phyloP scores from a whole-genome alignment of 139 green algal genomes.

The Eudorina sp. region DNA sequence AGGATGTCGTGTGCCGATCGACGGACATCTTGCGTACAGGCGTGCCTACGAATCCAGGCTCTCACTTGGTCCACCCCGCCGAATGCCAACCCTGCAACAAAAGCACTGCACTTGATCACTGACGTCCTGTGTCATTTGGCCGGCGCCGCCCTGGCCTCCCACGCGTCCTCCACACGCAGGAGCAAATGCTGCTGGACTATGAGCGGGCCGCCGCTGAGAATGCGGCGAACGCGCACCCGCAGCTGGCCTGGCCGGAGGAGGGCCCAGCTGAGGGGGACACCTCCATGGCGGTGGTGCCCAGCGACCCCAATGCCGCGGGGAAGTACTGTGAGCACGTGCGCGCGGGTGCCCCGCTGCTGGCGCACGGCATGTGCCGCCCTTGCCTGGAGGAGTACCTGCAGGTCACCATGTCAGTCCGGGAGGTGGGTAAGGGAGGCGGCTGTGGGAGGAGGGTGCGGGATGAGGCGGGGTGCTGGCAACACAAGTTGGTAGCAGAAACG shows the following conservation, averaged over 20 bases:
- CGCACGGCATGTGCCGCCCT: conserved; percentile 54
- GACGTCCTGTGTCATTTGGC: too few relatives aligned
- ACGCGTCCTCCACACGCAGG: too few relatives aligned
- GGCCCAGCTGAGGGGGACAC: not conserved
- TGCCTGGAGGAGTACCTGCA: conserved; percentile 53
- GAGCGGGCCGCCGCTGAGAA: not conserved
- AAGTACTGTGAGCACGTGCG: conserved; percentile 45
- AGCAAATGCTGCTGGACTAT: conserved; percentile 19
- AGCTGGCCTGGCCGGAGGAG: not conserved
- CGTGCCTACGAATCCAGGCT: too few relatives aligned
- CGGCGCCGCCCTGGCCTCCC: too few relatives aligned
- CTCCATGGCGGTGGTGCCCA: not conserved
- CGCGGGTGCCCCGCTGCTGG: conserved; percentile 29
- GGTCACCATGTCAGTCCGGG: not conserved
- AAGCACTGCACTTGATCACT: too few relatives aligned
- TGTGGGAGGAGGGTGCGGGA: too few relatives aligned
- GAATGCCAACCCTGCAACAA: too few relatives aligned
- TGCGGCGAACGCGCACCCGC: not conserved
- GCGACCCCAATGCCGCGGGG: not conserved
- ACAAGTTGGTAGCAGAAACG: too few relatives aligned
- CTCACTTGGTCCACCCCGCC: too few relatives aligned
- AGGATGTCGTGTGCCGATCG: too few relatives aligned
- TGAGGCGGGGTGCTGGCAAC: too few relatives aligned
- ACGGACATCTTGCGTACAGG: too few relatives aligned
- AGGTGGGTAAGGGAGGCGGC: not conserved